Conservation (phyloP, 495 filamentous ascomycete species). For the Darksidea phi region DNA sequence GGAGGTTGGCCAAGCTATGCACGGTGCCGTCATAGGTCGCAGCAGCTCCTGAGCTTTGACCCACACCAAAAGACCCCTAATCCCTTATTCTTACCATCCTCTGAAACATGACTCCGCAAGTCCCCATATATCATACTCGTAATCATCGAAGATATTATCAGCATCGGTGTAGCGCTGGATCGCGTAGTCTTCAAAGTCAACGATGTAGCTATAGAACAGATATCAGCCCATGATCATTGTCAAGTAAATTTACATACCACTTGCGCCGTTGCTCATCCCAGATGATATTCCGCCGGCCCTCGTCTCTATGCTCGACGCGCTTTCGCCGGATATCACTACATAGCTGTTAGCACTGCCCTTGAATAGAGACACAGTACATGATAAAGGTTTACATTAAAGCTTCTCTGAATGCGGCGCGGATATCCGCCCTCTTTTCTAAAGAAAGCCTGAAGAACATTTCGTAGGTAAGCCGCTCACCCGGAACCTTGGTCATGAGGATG, state of each 20-base stretch:
- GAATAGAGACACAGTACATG: not conserved
- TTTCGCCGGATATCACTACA: not conserved
- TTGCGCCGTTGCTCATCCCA: conserved; percentile 6
- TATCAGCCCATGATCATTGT: not conserved
- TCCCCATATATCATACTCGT: not conserved
- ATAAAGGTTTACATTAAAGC: conserved; percentile 1
- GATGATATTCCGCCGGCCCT: not conserved
- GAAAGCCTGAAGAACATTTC: not conserved
- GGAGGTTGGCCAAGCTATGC: conserved; percentile 7
- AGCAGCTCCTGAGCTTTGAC: conserved; percentile 6
- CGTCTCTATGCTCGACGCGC: not conserved
- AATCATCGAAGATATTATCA: not conserved
- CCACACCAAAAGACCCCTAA: not conserved
- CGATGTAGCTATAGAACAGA: conserved; percentile 7
- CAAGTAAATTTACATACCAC: not conserved
- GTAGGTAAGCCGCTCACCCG: not conserved
- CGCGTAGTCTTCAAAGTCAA: conserved; percentile 10
- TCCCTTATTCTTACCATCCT: no score
- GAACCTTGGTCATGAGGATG: conserved; percentile 18
- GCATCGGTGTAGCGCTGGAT: not conserved
- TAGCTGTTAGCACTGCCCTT: not conserved
- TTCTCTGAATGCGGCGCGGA: conserved; percentile 8
- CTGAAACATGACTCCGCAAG: no score
- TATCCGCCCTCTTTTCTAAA: not conserved
- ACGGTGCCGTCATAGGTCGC: conserved; percentile 26